Percentiles rank a stretch among this genome's conserved stretches.
phyloP scores from a whole-genome alignment of 176 grass and related monocot genomes.

The Oryza meyeriana region DNA sequence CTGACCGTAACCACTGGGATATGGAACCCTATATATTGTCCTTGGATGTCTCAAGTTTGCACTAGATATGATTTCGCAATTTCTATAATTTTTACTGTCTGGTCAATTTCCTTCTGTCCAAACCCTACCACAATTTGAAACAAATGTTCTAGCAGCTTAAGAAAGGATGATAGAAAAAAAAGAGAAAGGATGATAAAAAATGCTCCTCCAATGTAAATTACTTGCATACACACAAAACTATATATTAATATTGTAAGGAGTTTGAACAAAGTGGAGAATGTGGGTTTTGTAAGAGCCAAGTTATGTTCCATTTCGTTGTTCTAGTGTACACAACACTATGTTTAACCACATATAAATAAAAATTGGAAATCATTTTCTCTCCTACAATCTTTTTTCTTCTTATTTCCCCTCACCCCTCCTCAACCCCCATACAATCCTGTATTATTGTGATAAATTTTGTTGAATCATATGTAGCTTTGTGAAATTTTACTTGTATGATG shows the following conservation, averaged over 20 bases:
- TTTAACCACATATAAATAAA: background rate
- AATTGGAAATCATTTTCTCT: too few species aligned
- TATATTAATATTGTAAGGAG: background rate
- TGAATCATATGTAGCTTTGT: background rate
- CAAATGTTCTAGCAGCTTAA: background rate
- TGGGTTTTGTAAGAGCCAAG: background rate
- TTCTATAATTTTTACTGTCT: background rate
- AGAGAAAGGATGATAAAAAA: too few species aligned
- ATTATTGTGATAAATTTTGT: background rate
- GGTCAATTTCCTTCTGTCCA: background rate
- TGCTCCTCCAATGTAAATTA: too few species aligned
- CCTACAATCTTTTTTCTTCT: background rate
- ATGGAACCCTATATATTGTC: too few species aligned
- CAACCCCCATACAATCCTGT: background rate
- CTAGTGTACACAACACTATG: background rate
- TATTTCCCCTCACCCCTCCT: background rate
- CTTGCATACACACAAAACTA: too few species aligned
- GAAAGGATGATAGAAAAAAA: background rate
- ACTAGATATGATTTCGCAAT: background rate
- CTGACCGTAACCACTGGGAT: too few species aligned
- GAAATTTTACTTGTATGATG: background rate
- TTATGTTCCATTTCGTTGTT: background rate
- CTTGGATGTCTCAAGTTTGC: background rate
- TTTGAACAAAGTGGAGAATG: background rate
- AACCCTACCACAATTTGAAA: background rate